A percentile compares a stretch with the other conserved stretches of the same genome.
Conservation (phyloP, 768 basidiomycete species). For the Glaciozyma martinii region DNA sequence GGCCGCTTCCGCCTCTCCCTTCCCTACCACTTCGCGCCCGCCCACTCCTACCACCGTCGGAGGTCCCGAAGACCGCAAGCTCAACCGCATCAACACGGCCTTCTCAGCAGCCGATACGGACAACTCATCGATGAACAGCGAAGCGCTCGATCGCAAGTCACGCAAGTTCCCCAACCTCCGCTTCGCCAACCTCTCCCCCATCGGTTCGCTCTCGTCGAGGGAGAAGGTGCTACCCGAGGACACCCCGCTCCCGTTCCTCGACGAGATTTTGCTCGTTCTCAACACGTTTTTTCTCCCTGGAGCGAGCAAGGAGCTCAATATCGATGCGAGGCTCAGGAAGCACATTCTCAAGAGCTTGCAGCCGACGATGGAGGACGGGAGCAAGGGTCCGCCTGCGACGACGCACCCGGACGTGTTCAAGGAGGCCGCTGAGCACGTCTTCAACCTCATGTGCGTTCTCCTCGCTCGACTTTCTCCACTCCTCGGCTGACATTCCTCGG, state of each 20-base stretch:
- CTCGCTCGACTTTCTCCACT: too few species aligned
- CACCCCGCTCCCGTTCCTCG: constrained; percentile 31
- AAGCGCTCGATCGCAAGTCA: not conserved
- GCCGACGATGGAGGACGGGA: constrained; percentile 2
- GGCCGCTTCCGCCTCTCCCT: not conserved
- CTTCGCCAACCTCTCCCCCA: constrained; percentile 6
- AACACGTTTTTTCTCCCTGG: constrained; percentile 35
- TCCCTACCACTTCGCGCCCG: too few species aligned
- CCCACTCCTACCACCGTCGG: too few species aligned
- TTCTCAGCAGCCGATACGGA: not conserved
- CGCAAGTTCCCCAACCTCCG: not conserved
- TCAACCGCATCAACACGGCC: not conserved
- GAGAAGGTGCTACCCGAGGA: constrained; percentile 2
- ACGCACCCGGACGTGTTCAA: constrained; percentile 15
- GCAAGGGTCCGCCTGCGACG: constrained; percentile 1
- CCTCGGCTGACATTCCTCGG: too few species aligned
- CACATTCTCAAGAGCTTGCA: constrained; percentile 8
- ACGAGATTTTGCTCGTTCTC: constrained; percentile 34
- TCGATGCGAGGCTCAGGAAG: constrained; percentile 36
- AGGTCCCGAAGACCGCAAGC: not conserved
- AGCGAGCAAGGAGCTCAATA: constrained; percentile 30
- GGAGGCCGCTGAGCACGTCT: constrained; percentile 6
- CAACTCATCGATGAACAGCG: not conserved
- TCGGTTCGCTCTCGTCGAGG: not conserved
- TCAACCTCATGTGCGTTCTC: not conserved